Conservation (phyloP, 2,329 filamentous ascomycete species). For the Aureobasidium namibiae region DNA sequence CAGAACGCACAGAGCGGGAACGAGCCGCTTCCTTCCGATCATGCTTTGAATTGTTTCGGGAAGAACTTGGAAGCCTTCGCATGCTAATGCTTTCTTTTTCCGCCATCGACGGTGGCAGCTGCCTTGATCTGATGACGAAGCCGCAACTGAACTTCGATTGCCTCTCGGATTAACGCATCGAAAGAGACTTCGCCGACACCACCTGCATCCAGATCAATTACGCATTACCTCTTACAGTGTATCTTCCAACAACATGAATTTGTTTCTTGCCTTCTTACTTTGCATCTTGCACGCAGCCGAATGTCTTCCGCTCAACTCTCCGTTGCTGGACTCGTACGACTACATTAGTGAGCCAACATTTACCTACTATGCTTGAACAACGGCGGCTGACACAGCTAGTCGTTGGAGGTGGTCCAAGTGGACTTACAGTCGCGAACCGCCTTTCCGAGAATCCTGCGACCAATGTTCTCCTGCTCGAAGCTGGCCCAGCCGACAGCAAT, state of each 20-base stretch:
- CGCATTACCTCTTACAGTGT: neutral
- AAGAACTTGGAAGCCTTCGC: neutral
- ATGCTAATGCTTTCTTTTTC: neutral
- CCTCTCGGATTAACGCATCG: neutral
- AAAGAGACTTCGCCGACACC: neutral
- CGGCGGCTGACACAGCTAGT: conserved; percentile 14
- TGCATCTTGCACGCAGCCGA: neutral
- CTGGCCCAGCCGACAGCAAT: conserved; percentile 21
- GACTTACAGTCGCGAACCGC: conserved; percentile 24
- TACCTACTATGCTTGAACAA: neutral
- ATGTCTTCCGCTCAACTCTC: conserved; percentile 23
- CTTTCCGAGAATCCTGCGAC: conserved; percentile 23
- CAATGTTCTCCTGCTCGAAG: conserved; percentile 26
- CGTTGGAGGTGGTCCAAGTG: conserved; percentile 24
- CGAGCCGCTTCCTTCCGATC: neutral
- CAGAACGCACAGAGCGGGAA: neutral
- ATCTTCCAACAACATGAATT: conserved; percentile 7
- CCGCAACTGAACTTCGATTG: neutral
- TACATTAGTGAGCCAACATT: conserved; percentile 19
- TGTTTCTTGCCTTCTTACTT: conserved; percentile 2
- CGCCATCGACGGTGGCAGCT: neutral
- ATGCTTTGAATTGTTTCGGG: too few relatives aligned
- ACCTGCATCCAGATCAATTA: neutral
- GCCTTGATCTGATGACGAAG: neutral
- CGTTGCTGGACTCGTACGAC: conserved; percentile 22